Evolutionary conservation across 352 stramenopile genomes (phyloP), one percentile per base, ranked within the genome.

Genomic region (Globisporangium barbulae): DNA sequence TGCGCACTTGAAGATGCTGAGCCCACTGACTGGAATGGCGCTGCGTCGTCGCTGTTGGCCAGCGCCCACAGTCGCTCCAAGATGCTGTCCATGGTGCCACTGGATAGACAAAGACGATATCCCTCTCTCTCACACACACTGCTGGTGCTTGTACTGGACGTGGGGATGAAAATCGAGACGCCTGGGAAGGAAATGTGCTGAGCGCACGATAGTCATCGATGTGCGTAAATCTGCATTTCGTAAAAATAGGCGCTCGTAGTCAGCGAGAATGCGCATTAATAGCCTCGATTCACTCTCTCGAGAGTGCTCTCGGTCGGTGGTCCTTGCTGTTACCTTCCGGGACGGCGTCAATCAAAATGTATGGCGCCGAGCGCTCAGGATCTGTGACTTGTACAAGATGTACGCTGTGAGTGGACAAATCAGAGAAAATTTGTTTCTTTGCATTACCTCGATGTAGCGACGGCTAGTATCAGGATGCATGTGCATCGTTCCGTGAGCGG

Each of bases 51-150:
- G 19, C 67, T 48, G 49, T 74, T 72, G 37, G 66, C 73, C 10
- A 85, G 64, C 53, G 78, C 66, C 60, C 64, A 72, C 41, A 85
- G 60, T 2, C 74, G 70, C 42, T 79, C 70, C n/a, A 85, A 47
- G n/a, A 85, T 60, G 68, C 63, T 58, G 59, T 83, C 75, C 75
- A 83, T 81, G 4, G 39, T 13, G 30, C 39, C n/a, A 25, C 45
- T 15, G 5, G 28, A 13, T 15, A 17, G 41, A 10, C n/a, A 17
- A 22, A 8, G 35, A 15, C 15, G 9, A 41, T 41, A 17, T 41
- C 8, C 22, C 48, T 21, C 15, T 22, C 41, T n/a, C 41, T 22
- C 41, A 15, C 17, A 22, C 17, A 4, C 2, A 33, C 19, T 13
- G 22, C 7, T 33, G 25, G 30, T 5, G n/a, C 31, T 45, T 58